Evolutionary conservation across 768 basidiomycete species (phyloP).

Genomic region (Clavulina sp.): DNA sequence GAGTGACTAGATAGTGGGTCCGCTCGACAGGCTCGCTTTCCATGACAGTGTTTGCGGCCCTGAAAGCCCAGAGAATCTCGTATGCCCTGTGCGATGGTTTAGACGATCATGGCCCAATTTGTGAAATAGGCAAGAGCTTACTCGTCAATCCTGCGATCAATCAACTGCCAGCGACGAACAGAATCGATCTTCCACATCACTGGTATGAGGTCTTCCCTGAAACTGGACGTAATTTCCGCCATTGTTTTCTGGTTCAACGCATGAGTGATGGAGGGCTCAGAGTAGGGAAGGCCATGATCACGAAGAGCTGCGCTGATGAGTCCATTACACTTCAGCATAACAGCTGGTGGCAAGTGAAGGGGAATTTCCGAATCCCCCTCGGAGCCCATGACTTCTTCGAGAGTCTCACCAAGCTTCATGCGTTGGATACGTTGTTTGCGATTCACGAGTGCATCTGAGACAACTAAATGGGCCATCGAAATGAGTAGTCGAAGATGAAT

Average conservation of each 20-base stretch:
- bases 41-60: not conserved
- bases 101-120: not conserved
- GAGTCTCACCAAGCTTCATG: not conserved
- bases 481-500: too few relatives aligned
- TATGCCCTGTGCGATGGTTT: too few relatives aligned
- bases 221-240: too few relatives aligned
- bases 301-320: not conserved
- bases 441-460: too few relatives aligned
- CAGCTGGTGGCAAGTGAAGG: not conserved
- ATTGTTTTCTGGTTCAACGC: too few relatives aligned
- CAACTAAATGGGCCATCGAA: too few relatives aligned
- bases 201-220: not conserved
- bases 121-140: conserved; percentile 1
- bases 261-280: not conserved
- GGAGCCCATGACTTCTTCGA: not conserved
- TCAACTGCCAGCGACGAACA: not conserved
- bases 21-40: not conserved
- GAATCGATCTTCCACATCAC: not conserved
- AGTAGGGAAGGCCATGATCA: not conserved
- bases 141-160: conserved; percentile 2
- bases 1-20: not conserved
- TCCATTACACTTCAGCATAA: not conserved
- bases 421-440: not conserved
- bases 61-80: conserved; percentile 3
- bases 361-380: not conserved